These are phyloP conservation scores for Tylopilus vinaceipallidus DNA, from an alignment of 768 basidiomycete species.

Conservation along the genomic window DNA sequence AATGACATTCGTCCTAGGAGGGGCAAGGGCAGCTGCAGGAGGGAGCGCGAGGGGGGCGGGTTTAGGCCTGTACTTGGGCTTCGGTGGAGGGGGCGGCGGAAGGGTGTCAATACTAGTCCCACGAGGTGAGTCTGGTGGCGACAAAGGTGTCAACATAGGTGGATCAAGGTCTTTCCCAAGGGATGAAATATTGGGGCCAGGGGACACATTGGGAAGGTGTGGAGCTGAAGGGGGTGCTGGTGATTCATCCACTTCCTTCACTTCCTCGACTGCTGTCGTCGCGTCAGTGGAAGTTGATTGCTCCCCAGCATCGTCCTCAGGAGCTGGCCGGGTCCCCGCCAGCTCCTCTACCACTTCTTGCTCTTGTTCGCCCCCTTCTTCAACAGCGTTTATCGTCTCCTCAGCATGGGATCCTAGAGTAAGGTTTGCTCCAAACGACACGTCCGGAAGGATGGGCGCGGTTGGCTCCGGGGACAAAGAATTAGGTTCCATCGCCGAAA, in stretches of 20 bases:
- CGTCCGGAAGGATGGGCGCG: conserved; percentile 12
- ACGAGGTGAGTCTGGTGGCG: conserved; percentile 3
- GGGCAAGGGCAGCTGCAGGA: conserved; percentile 8
- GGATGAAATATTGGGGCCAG: conserved; percentile 9
- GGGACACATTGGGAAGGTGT: conserved; percentile 13
- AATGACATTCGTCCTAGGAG: conserved; percentile 20
- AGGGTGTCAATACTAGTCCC: conserved; percentile 13
- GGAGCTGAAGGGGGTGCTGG: conserved; percentile 3
- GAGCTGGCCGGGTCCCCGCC: neutral
- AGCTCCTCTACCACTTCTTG: neutral
- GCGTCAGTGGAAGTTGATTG: neutral
- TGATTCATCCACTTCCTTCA: neutral
- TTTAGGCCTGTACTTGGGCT: conserved; percentile 21
- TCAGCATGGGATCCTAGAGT: conserved; percentile 15
- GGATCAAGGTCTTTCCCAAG: conserved; percentile 11
- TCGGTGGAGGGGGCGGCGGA: conserved; percentile 24
- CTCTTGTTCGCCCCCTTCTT: conserved; percentile 15
- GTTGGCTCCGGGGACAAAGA: conserved; percentile 2
- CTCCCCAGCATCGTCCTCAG: neutral
- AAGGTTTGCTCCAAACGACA: conserved; percentile 21
- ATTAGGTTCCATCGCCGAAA: conserved; percentile 3
- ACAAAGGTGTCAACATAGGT: neutral
- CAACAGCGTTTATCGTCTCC: conserved; percentile 1
- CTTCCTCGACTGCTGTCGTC: neutral
- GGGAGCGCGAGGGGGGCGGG: conserved; percentile 11